Conservation (phyloP, 2,329 filamentous ascomycete genomes). For the Blastomyces emzantsi region DNA sequence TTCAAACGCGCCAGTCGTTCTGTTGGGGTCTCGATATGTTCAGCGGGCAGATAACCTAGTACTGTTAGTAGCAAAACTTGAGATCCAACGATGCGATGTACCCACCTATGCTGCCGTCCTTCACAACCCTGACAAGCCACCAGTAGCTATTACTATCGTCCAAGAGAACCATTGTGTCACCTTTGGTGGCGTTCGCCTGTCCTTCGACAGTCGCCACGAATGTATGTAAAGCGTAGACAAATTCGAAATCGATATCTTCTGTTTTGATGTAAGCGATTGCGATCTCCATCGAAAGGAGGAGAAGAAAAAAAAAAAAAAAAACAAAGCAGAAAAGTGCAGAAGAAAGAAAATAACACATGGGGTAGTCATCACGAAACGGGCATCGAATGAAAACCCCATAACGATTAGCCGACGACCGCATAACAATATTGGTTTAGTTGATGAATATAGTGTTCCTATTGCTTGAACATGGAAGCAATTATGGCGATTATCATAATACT, state of each 20-base stretch:
- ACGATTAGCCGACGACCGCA: neutral
- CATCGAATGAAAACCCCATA: neutral
- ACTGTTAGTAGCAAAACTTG: conserved; percentile 19
- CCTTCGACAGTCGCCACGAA: conserved; percentile 97
- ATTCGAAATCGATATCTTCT: conserved; percentile 99
- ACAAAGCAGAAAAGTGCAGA: neutral
- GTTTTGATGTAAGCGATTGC: conserved; percentile 57
- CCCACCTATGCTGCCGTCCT: conserved; percentile 86
- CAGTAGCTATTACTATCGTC: conserved; percentile 99
- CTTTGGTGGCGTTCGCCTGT: conserved; percentile 96
- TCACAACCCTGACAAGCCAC: conserved; percentile 96
- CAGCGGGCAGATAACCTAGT: conserved; percentile 84
- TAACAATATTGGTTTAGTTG: neutral
- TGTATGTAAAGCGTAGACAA: conserved; percentile 95
- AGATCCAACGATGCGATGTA: conserved; percentile 4
- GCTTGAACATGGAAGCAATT: neutral
- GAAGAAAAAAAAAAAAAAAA: neutral
- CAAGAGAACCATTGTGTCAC: conserved; percentile 95
- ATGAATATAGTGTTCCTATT: neutral
- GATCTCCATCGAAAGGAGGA: neutral
- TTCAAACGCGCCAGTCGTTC: conserved; percentile 88
- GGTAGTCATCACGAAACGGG: neutral
- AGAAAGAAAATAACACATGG: neutral
- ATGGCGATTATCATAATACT: neutral
- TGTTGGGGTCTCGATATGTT: conserved; percentile 97